phyloP scores from a whole-genome alignment of 306 rosid species.

The Lagenaria siceraria region DNA sequence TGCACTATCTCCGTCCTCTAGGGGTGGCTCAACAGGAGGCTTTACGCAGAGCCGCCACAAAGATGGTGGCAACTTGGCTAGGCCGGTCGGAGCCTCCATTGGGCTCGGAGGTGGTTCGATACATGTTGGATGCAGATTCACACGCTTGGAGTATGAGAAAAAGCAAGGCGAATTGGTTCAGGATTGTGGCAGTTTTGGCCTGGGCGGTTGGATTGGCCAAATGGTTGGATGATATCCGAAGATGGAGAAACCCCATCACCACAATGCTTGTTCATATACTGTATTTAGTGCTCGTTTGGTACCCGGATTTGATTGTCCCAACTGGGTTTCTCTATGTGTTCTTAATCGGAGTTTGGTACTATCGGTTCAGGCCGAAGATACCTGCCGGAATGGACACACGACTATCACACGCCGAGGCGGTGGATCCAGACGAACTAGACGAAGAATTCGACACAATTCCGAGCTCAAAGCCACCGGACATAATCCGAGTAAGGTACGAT shows the following conservation, averaged over 20 bases:
- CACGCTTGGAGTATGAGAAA: slow-evolving; percentile 92
- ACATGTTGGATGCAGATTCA: slow-evolving; percentile 89
- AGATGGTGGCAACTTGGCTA: slow-evolving; percentile 77
- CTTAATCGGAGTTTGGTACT: slow-evolving; percentile 84
- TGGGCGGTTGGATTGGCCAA: slow-evolving; percentile 83
- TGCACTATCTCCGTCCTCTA: slow-evolving; percentile 84
- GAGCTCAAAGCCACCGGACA: slow-evolving; percentile 58
- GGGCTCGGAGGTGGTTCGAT: slow-evolving; percentile 78
- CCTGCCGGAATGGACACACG: slow-evolving; percentile 89
- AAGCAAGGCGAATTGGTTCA: slow-evolving; percentile 85
- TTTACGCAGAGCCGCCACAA: slow-evolving; percentile 63
- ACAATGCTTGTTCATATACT: slow-evolving; percentile 68
- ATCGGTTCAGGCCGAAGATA: slow-evolving; percentile 66
- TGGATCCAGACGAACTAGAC: slow-evolving; percentile 74
- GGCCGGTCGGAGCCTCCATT: slow-evolving; percentile 69
- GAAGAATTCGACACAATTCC: slow-evolving; percentile 91
- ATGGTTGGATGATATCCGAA: slow-evolving; percentile 67
- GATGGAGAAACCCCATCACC: slow-evolving; percentile 76
- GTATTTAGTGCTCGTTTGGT: slow-evolving; percentile 90
- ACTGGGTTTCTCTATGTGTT: slow-evolving; percentile 77
- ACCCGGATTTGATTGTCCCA: slow-evolving; percentile 82
- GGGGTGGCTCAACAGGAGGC: slow-evolving; percentile 90
- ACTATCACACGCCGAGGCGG: slow-evolving; percentile 59
- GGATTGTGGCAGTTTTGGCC: slow-evolving; percentile 76
- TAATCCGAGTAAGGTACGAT: slow-evolving; percentile 61